Base-by-base conservation (phyloP, 352 stramenopile species). In the Globisporangium nodosum region DNA sequence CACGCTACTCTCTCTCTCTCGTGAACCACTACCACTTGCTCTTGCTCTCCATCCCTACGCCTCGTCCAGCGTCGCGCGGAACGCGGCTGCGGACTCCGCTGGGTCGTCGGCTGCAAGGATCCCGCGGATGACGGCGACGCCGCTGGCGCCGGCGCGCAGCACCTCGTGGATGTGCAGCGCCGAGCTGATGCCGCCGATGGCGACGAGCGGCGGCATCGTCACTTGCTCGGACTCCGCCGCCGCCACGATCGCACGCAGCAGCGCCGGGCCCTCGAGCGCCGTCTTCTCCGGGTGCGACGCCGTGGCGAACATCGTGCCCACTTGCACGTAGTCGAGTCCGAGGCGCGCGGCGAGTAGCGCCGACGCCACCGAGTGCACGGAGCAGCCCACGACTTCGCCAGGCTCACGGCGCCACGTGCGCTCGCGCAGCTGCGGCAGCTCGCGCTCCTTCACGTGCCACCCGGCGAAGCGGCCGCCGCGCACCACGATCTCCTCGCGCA, bases 301-400 rank as follows among this genome's bases (percentile, higher is more conserved):
- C 12, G 76, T 85, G 2, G 55, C 50, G 46, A 85, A 85, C 76
- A 85, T 85, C 13, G 76, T 85, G 1, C 76, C 76, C 30, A 83
- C 76, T 52, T 85, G 76, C 9, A 85, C 52, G 39, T 83, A 83
- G 42, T 75, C 71, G 18, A 76, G 54, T 3, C 62, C 69, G 2
- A 66, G 50, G 3, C 49, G 33, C 16, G 58, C 54, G 3, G 76
- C 76, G 18, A 43, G 18, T 0, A 71, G 3, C 0, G 73, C 76
- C 0, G 61, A 47, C 8, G 63, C 55, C 0, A 74, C 62, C 3
- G 61, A 68, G 43, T 85, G 75, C 51, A 82, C 75, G 0, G 76
- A 85, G 56, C 67, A 76, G 8, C 73, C 73, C 18, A 72, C 49
- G 3, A 70, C 11, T 4, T 39, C 21, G 66, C 20, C 45, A 21